phyloP scores from a whole-genome alignment of 2,329 filamentous ascomycete genomes.

The Periconia sp. region DNA sequence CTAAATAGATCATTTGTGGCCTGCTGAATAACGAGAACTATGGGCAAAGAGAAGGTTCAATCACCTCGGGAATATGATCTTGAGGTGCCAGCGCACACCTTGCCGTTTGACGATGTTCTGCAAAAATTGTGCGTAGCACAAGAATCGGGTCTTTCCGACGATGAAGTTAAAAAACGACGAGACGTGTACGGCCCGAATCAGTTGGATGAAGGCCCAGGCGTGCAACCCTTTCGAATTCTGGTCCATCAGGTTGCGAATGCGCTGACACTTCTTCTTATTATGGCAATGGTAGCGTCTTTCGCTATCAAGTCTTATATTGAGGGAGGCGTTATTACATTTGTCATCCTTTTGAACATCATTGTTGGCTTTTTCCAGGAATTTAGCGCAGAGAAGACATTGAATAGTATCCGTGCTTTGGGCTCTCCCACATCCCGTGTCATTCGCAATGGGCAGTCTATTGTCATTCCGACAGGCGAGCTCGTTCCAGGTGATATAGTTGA shows the following conservation, averaged over 20 bases:
- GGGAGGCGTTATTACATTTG: slow-evolving; percentile 53
- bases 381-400: slow-evolving; percentile 56
- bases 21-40: not conserved
- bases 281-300: slow-evolving; percentile 55
- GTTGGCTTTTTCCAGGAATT: slow-evolving; percentile 56
- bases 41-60: slow-evolving; percentile 4
- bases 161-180: slow-evolving; percentile 57
- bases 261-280: slow-evolving; percentile 71
- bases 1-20: too few relatives aligned
- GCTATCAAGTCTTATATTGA: slow-evolving; percentile 55
- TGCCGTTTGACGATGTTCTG: slow-evolving; percentile 60
- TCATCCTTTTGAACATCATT: slow-evolving; percentile 53
- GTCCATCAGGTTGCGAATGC: slow-evolving; percentile 77
- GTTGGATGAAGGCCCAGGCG: slow-evolving; percentile 71
- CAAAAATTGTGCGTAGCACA: slow-evolving; percentile 66
- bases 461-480: slow-evolving; percentile 62
- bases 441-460: slow-evolving; percentile 59
- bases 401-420: slow-evolving; percentile 51
- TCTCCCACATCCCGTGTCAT: slow-evolving; percentile 55
- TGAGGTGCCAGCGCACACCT: slow-evolving; percentile 63
- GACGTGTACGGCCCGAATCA: slow-evolving; percentile 70
- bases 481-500: slow-evolving; percentile 71
- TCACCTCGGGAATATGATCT: slow-evolving; percentile 6
- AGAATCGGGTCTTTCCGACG: slow-evolving; percentile 69
- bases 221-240: slow-evolving; percentile 76